A percentile compares a stretch with the other conserved stretches of the same genome.
These are phyloP conservation scores for Pseudoscleropodium purum DNA, from an alignment of 225 moss, liverwort and hornwort species.

Conservation along the genomic window DNA sequence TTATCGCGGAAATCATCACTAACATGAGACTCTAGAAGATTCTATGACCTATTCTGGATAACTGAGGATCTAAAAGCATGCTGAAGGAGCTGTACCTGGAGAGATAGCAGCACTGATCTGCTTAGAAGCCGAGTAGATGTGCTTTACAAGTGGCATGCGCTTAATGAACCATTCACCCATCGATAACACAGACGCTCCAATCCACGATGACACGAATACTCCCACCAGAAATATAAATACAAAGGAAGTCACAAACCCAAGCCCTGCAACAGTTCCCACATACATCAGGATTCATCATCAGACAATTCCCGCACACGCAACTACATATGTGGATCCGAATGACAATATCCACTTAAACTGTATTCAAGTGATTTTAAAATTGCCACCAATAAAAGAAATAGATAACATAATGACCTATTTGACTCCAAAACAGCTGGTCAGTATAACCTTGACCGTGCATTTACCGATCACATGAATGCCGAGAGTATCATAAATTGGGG, in stretches of 20 bases:
- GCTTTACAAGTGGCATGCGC: constrained; percentile 98
- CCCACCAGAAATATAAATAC: constrained; percentile 97
- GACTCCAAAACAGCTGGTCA: not conserved
- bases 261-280: constrained; percentile 40
- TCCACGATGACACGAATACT: constrained; percentile 98
- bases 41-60: not conserved
- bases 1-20: not conserved
- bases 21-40: not conserved
- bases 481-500: constrained; percentile 75
- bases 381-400: not conserved
- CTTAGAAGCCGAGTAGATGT: constrained; percentile 98
- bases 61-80: not conserved
- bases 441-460: not conserved
- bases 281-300: not conserved
- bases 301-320: not conserved
- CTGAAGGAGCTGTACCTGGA: constrained; percentile 47
- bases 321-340: not conserved
- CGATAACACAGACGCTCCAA: constrained; percentile 89
- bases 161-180: constrained; percentile 99
- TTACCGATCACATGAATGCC: constrained; percentile 95
- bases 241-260: constrained; percentile 90
- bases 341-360: not conserved
- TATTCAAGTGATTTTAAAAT: not conserved
- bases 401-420: not conserved
- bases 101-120: constrained; percentile 99